Evolutionary conservation across 2,329 filamentous ascomycete species (phyloP).

Genomic region (Tolypocladium ophioglossoides): DNA sequence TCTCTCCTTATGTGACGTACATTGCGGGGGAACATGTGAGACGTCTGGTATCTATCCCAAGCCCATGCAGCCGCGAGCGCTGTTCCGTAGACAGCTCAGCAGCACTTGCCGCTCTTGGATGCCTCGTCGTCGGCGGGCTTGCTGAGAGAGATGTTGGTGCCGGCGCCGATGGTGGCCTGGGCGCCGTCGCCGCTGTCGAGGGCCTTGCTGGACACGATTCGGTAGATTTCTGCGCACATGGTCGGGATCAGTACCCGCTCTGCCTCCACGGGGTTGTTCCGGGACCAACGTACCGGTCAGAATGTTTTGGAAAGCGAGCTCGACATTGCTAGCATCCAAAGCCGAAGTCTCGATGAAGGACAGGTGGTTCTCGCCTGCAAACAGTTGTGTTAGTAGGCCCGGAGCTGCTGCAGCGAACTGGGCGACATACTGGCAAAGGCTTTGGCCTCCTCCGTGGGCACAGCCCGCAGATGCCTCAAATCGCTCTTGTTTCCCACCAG

Average conservation of each 20-base stretch:
- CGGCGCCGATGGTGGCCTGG: conserved; percentile 68
- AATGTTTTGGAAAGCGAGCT: conserved; percentile 99
- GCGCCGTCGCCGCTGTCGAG: conserved; percentile 80
- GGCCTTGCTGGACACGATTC: conserved; percentile 96
- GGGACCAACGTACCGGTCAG: conserved; percentile 64
- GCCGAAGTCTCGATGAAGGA: conserved; percentile 99
- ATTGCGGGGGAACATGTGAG: conserved; percentile 21
- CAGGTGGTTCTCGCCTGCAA: conserved; percentile 83
- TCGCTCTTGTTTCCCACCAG: conserved; percentile 99
- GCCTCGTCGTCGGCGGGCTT: conserved; percentile 68
- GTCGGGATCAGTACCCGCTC: neutral
- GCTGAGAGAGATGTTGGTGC: conserved; percentile 77
- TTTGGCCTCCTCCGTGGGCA: conserved; percentile 96
- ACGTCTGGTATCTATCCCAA: conserved; percentile 22
- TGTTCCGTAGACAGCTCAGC: conserved; percentile 38
- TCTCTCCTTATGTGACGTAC: conserved; percentile 21
- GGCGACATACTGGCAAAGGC: conserved; percentile 71
- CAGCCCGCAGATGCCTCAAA: conserved; percentile 95
- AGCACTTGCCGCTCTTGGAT: conserved; percentile 73
- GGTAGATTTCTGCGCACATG: conserved; percentile 75
- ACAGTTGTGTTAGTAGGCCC: conserved; percentile 5
- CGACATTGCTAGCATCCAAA: conserved; percentile 96
- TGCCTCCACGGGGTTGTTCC: neutral
- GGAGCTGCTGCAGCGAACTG: neutral
- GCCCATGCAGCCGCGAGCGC: conserved; percentile 13